These are phyloP conservation scores for Termitomyces sp. DNA, from an alignment of 768 basidiomycete species.

Conservation along the genomic window DNA sequence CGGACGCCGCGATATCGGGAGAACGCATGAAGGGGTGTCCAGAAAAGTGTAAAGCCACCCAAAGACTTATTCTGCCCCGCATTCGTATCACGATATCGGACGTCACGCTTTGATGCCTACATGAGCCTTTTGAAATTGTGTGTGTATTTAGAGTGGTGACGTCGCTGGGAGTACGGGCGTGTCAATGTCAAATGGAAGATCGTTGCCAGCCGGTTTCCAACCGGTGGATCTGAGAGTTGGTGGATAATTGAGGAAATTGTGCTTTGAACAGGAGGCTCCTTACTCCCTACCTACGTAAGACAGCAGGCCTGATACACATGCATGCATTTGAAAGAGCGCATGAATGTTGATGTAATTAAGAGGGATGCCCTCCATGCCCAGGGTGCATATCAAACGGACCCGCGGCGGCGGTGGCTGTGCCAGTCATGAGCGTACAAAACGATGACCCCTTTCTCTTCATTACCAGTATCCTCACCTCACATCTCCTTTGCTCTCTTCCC, in stretches of 20 bases:
- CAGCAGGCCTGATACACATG: slow-evolving; percentile 1
- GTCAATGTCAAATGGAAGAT: slow-evolving; percentile 22
- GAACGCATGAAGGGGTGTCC: slow-evolving; percentile 4
- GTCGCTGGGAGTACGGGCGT: slow-evolving; percentile 6
- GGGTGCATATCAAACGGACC: slow-evolving; percentile 8
- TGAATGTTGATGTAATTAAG: slow-evolving; percentile 14
- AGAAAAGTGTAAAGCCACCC: slow-evolving; percentile 11
- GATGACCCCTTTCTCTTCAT: slow-evolving; percentile 15
- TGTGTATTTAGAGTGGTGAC: slow-evolving; percentile 5
- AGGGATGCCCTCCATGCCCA: background rate
- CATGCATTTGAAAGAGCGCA: slow-evolving; percentile 5
- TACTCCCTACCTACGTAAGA: background rate
- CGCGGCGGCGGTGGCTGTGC: slow-evolving; percentile 24
- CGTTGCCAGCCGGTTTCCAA: slow-evolving; percentile 17
- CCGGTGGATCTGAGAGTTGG: background rate
- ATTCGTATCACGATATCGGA: slow-evolving; percentile 6
- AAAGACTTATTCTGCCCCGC: slow-evolving; percentile 15
- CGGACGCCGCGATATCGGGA: slow-evolving; percentile 4
- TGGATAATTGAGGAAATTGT: too few species aligned
- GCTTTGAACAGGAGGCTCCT: background rate
- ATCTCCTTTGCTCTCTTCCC: slow-evolving; percentile 17
- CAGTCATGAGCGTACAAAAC: slow-evolving; percentile 15
- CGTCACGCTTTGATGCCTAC: slow-evolving; percentile 15
- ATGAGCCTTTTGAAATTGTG: background rate
- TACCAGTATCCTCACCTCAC: slow-evolving; percentile 13